A percentile compares a stretch with the other conserved stretches of the same genome.
Evolutionary conservation across 208 protist genomes (phyloP).

Genomic region (Novymonas esmeraldas): DNA sequence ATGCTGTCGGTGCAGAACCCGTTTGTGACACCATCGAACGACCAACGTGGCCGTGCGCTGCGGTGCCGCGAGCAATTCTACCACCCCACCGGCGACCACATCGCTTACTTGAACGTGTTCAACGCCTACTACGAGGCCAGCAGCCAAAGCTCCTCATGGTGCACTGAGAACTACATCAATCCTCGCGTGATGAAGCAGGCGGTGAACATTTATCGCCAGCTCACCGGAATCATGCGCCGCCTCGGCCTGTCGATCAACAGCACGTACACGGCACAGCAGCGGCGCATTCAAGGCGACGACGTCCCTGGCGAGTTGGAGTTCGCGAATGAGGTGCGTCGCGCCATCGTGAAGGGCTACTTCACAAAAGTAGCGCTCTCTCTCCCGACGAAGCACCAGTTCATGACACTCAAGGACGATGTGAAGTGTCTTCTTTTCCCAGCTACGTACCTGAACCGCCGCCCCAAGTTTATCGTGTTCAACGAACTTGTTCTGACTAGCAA

Average conservation of each 20-base stretch:
- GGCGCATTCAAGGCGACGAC: conserved; percentile 22
- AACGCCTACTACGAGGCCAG: conserved; percentile 72
- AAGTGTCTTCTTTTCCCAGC: conserved; percentile 90
- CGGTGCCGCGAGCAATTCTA: conserved; percentile 95
- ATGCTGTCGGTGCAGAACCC: conserved; percentile 95
- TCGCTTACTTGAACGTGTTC: conserved; percentile 96
- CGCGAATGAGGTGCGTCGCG: conserved; percentile 90
- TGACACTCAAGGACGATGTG: conserved; percentile 97
- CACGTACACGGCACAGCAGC: conserved; percentile 51
- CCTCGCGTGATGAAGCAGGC: conserved; percentile 93
- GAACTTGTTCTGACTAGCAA: conserved; percentile 96
- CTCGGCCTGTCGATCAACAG: conserved; percentile 58
- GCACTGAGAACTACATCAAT: conserved; percentile 98
- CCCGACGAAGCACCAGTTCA: conserved; percentile 95
- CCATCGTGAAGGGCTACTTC: conserved; percentile 95
- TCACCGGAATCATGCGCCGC: conserved; percentile 92
- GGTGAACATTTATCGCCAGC: conserved; percentile 95
- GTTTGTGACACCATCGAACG: conserved; percentile 70
- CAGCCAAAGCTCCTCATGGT: conserved; percentile 91
- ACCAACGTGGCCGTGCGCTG: conserved; percentile 78
- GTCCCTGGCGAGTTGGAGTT: conserved; percentile 46
- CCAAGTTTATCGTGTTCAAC: conserved; percentile 98
- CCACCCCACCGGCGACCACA: conserved; percentile 96
- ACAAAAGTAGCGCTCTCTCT: conserved; percentile 96
- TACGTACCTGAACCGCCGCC: conserved; percentile 93